These are phyloP conservation scores for Pseudogymnoascus sp. DNA, from an alignment of 2,329 filamentous ascomycete species.

Conservation along the genomic window DNA sequence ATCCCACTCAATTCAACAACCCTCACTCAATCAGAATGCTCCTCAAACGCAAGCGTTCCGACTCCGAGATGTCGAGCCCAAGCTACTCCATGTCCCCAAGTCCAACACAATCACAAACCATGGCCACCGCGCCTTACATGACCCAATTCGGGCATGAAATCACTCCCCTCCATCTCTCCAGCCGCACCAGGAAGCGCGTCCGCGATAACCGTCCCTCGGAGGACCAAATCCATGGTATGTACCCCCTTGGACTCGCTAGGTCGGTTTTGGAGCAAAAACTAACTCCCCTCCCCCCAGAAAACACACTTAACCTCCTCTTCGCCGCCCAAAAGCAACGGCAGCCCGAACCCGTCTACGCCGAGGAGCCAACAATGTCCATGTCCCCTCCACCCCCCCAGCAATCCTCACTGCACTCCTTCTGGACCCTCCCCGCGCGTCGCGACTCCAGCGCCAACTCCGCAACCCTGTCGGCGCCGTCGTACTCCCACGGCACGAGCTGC, in stretches of 20 bases:
- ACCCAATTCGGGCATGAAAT: conserved; percentile 23
- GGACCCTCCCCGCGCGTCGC: conserved; percentile 38
- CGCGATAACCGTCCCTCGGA: conserved; percentile 52
- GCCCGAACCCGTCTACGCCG: conserved; percentile 15
- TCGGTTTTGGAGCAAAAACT: conserved; percentile 13
- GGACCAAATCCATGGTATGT: conserved; percentile 46
- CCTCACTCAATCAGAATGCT: conserved; percentile 32
- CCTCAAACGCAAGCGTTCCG: conserved; percentile 57
- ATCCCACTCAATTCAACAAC: neutral
- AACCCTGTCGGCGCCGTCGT: conserved; percentile 13
- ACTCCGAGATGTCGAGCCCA: conserved; percentile 43
- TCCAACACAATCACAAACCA: neutral
- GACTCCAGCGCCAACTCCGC: conserved; percentile 22
- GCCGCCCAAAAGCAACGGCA: conserved; percentile 39
- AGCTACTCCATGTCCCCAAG: conserved; percentile 36
- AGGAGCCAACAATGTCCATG: conserved; percentile 13
- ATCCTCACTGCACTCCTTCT: conserved; percentile 52
- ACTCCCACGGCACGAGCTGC: conserved; percentile 34
- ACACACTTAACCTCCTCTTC: conserved; percentile 50
- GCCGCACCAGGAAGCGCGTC: conserved; percentile 53
- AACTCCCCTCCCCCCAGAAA: conserved; percentile 31
- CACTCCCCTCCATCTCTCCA: conserved; percentile 39
- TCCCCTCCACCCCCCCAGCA: conserved; percentile 30
- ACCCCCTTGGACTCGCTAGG: neutral
- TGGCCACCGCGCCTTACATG: neutral